phyloP scores from a whole-genome alignment of 331 rosid genomes.

The Malus hybrid region DNA sequence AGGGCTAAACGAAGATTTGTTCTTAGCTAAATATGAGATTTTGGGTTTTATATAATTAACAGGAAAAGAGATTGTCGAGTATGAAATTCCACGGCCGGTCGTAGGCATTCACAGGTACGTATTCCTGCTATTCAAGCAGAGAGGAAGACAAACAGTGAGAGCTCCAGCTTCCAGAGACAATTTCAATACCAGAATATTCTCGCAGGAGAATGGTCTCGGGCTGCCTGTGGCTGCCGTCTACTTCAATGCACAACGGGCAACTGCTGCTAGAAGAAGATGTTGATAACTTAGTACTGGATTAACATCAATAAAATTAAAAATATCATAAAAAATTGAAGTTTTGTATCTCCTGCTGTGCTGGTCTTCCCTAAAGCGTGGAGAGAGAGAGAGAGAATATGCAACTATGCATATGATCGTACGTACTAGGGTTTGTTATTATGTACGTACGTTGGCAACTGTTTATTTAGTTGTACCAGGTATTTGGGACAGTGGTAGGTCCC shows the following conservation, averaged over 20 bases:
- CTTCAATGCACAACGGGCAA: slow-evolving; percentile 84
- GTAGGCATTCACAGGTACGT: slow-evolving; percentile 83
- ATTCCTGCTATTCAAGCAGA: slow-evolving; percentile 79
- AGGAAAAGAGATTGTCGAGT: slow-evolving; percentile 63
- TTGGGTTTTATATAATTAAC: neutral
- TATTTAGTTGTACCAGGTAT: neutral
- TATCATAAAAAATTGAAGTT: neutral
- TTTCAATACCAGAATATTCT: slow-evolving; percentile 71
- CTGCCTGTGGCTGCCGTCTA: slow-evolving; percentile 91
- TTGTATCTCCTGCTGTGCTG: neutral
- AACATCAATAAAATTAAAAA: neutral
- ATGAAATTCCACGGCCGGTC: slow-evolving; percentile 75
- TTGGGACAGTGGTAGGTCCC: neutral
- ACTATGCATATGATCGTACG: too few species aligned
- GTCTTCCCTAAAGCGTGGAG: neutral
- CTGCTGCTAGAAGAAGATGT: slow-evolving; percentile 78
- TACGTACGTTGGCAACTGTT: neutral
- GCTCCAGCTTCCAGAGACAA: slow-evolving; percentile 51
- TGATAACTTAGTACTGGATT: neutral
- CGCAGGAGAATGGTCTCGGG: slow-evolving; percentile 56
- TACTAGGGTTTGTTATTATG: neutral
- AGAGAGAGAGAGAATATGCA: neutral
- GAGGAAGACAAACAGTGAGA: slow-evolving; percentile 77
- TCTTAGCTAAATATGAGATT: neutral
- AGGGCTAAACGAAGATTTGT: neutral